Percentiles rank a stretch among this genome's conserved stretches.
Evolutionary conservation across 164 flowering plant species (phyloP).

Genomic region (Stephania japonica): DNA sequence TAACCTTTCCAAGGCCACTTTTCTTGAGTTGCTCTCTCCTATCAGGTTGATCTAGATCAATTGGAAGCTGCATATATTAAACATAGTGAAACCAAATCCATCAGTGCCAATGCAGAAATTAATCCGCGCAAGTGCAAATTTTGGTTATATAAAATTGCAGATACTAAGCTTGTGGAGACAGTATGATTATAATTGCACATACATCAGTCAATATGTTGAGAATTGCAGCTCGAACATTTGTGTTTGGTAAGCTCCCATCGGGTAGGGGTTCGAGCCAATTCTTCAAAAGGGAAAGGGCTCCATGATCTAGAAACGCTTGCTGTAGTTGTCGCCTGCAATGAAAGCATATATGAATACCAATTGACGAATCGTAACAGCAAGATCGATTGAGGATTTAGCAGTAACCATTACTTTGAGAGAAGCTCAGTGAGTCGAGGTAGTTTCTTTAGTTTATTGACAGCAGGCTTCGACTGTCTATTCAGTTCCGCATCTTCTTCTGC

Average conservation of each 20-base stretch:
- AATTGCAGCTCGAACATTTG: conserved; percentile 70
- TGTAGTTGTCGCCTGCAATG: no score
- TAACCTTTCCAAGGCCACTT: conserved; percentile 95
- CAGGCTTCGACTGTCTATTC: conserved; percentile 80
- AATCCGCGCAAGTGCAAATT: no score
- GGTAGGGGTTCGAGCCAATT: no score
- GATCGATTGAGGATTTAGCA: not conserved
- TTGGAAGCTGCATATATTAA: conserved; percentile 65
- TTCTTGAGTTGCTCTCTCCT: conserved; percentile 81
- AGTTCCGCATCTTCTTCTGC: conserved; percentile 94
- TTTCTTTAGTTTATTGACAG: conserved; percentile 88
- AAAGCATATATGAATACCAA: no score
- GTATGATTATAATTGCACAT: no score
- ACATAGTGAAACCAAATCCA: conserved; percentile 1
- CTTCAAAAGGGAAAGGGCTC: no score
- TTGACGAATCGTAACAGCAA: no score
- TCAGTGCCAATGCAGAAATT: no score
- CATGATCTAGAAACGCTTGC: no score
- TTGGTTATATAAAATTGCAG: not conserved
- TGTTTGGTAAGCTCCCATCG: conserved; percentile 17
- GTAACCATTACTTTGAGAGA: conserved; percentile 70
- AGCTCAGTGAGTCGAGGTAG: conserved; percentile 85
- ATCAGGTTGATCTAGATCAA: conserved; percentile 79
- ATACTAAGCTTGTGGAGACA: no score
- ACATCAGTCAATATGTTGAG: conserved; percentile 33